Percentiles rank a stretch among this genome's conserved stretches.
These are phyloP conservation scores for Didymella exigua DNA, from an alignment of 2,329 filamentous ascomycete genomes.

Conservation along the genomic window DNA sequence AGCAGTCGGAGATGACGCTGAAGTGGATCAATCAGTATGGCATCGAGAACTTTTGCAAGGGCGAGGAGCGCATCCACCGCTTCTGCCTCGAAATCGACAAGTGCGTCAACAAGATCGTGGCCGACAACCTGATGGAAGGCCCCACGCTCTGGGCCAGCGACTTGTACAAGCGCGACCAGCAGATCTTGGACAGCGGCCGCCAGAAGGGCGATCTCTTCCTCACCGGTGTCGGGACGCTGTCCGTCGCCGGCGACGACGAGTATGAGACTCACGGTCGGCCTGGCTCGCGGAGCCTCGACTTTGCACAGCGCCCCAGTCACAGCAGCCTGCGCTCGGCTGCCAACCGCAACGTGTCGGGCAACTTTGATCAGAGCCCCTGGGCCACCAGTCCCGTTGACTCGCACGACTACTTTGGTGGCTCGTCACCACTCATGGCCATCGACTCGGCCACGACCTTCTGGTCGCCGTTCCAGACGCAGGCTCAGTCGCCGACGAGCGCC, in stretches of 20 bases:
- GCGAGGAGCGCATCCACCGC: constrained; percentile 91
- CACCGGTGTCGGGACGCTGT: constrained; percentile 55
- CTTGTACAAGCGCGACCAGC: constrained; percentile 79
- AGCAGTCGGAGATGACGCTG: constrained; percentile 83
- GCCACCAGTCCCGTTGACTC: constrained; percentile 70
- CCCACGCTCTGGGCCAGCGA: constrained; percentile 93
- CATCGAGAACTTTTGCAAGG: constrained; percentile 91
- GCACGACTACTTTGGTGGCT: constrained; percentile 71
- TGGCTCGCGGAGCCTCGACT: constrained; percentile 51
- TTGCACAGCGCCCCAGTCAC: constrained; percentile 58
- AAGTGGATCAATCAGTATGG: constrained; percentile 81
- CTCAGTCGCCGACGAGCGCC: constrained; percentile 67
- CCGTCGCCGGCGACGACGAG: constrained; percentile 55
- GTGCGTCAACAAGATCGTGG: constrained; percentile 83
- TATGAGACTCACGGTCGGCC: constrained; percentile 48
- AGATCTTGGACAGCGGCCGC: constrained; percentile 59
- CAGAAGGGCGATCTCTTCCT: constrained; percentile 57
- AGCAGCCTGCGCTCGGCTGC: constrained; percentile 65
- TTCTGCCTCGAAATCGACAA: constrained; percentile 90
- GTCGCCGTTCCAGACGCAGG: constrained; percentile 79
- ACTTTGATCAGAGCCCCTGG: constrained; percentile 71
- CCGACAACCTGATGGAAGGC: constrained; percentile 80
- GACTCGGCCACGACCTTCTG: constrained; percentile 84
- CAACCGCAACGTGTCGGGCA: constrained; percentile 70
- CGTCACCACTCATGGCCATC: constrained; percentile 71